Evolutionary conservation across 2,329 filamentous ascomycete species (phyloP), one percentile per base, ranked within the genome.

Genomic region (Aspergillus niger): DNA sequence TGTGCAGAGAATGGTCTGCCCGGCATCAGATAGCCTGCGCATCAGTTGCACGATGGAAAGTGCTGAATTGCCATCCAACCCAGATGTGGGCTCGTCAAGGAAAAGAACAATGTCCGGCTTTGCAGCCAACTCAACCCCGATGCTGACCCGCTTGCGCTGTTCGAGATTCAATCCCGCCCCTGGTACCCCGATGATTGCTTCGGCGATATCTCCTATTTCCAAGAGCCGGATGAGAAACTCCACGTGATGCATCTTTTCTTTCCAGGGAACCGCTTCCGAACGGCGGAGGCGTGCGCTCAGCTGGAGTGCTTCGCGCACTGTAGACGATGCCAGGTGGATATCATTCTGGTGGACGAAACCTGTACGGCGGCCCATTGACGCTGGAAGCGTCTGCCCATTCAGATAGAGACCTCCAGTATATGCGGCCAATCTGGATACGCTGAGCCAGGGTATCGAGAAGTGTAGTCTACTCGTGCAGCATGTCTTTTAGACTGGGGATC

Each of bases 131-230:
- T 72, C 70, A 11, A 72, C 67, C 8, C 69, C 68, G 11, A 70
- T 69, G 8, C 62, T 68, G 20, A 70, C 57, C 17, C 67, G 57
- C 55, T 75, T 75, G 8, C 72, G 67, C 56, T 74, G 70, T 64
- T 75, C 72, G 5, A 87, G 83, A 32, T 83, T 83, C 30, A 89
- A 77, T 56, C 86, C 85, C 55, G 77, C 80, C 56, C 84, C 82
- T 0, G 84, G 82, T 30, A 80, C 78, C 24, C 86, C 85, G 64
- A 89, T 86, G 52, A 88, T 83, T 7, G 85, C 85, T 69, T 87
- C 85, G 2, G 85, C 85, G 61, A 87, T 86, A 54, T 85, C 83
- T 64, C 86, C 83, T 83, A 89, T 86, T 62, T 88, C 85, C n/a
- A 89, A 74, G 2, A 87, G 74, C 20, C 80, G 79, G 38, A 89